phyloP scores from a whole-genome alignment of 352 stramenopile genomes.

The Blastocystis sp. region DNA sequence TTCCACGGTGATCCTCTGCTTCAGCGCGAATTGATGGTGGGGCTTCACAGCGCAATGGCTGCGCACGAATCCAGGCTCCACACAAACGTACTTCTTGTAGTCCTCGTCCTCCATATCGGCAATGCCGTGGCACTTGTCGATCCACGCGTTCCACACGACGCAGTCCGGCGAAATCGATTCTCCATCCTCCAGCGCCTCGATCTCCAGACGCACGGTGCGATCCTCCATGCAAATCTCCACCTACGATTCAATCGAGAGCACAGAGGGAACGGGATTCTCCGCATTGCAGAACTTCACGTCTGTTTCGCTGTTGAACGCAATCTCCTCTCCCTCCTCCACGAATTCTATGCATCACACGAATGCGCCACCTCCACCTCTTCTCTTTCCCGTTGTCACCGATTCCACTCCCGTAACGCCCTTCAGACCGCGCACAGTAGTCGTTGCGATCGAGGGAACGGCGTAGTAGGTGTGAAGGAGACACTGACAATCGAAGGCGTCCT shows the following conservation, averaged over 20 bases:
- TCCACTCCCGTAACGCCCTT: constrained; percentile 23
- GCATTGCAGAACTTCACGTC: constrained; percentile 22
- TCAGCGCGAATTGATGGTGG: background rate
- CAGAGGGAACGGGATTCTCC: background rate
- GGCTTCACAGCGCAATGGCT: background rate
- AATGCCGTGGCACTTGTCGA: constrained; percentile 43
- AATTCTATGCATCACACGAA: constrained; percentile 26
- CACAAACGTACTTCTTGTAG: constrained; percentile 64
- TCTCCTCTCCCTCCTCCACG: background rate
- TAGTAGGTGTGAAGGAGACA: constrained; percentile 47
- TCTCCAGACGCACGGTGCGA: constrained; percentile 15
- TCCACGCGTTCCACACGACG: constrained; percentile 61
- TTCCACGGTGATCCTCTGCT: constrained; percentile 20
- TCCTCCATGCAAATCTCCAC: constrained; percentile 28
- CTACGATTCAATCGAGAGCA: background rate
- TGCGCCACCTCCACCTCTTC: background rate
- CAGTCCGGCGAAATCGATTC: constrained; percentile 6
- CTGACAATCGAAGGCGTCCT: constrained; percentile 32
- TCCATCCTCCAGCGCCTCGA: background rate
- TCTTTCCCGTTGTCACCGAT: constrained; percentile 6
- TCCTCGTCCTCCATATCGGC: constrained; percentile 63
- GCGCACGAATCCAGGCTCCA: constrained; percentile 55
- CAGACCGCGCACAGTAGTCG: background rate
- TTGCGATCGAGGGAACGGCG: constrained; percentile 33
- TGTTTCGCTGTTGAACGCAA: constrained; percentile 20